Base-by-base conservation (phyloP, 352 stramenopile species). In the Phytophthora litchii region DNA sequence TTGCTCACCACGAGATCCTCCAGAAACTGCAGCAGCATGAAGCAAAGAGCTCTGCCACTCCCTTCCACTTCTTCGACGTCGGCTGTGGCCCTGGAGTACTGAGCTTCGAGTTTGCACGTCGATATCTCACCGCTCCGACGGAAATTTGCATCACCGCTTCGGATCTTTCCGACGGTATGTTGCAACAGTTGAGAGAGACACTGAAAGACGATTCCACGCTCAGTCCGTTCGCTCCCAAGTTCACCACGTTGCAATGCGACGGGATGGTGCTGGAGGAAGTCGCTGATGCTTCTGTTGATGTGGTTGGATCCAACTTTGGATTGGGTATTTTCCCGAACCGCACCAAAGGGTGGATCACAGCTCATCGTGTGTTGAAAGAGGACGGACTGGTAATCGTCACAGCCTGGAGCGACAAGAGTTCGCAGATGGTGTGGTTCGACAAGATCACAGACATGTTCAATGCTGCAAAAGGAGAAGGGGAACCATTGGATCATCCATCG, bases 241-340 rank as follows among this genome's bases (percentile, higher is more conserved):
- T 83, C 52, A 60, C 55, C 34, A 76, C 70, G 10, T 52, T 80
- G 17, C 64, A 78, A 46, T 77, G 64, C n/a, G 71, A 81, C 37
- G 74, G 71, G 1, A 66, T 69, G 45, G 16, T 52, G 16, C 48
- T 84, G 38, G 52, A 73, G 12, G 59, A 75, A 57, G 35, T 83
- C 0, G 29, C 42, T 5, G 63, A 67, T 36, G 48, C 23, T 7
- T 80, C 74, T 4, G 72, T 77, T 9, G 71, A 80, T 42, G 47
- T 45, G 7, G 21, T 83, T 7, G 74, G 71, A 31, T 83, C 74
- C 29, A 83, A 78, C 45, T 80, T 83, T 32, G 70, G 60, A 1
- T 49, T 83, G 29, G 53, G 54, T 11, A 79, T 83, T 41, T 79
- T 83, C 46, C 71, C 71, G 0, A 65, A 78, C 21, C 71, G 74